Evolutionary conservation across 2,329 filamentous ascomycete species (phyloP).

Genomic region (Colletotrichum horii): DNA sequence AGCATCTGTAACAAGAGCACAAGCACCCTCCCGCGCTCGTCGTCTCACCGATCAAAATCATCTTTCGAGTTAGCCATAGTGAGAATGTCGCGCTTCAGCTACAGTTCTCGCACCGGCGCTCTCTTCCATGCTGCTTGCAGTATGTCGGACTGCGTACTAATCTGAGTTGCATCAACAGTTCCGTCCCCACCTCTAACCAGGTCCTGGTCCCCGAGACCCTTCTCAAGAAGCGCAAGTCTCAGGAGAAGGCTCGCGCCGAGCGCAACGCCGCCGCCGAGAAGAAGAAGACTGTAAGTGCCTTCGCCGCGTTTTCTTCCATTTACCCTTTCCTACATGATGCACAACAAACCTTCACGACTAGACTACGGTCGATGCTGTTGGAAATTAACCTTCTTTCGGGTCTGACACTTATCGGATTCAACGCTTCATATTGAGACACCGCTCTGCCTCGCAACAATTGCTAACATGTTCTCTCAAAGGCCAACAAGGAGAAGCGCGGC

Average conservation of each 20-base stretch:
- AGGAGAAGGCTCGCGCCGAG: slow-evolving; percentile 98
- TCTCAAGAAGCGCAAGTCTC: slow-evolving; percentile 99
- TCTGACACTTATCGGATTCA: slow-evolving; percentile 68
- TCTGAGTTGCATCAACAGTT: slow-evolving; percentile 72
- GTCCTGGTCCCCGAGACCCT: slow-evolving; percentile 99
- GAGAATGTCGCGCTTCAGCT: slow-evolving; percentile 92
- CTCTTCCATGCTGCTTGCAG: slow-evolving; percentile 61
- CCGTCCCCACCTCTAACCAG: slow-evolving; percentile 92
- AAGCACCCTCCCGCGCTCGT: neutral
- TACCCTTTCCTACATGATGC: slow-evolving; percentile 71
- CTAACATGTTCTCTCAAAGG: slow-evolving; percentile 54
- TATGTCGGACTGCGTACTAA: slow-evolving; percentile 80
- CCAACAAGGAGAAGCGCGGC: slow-evolving; percentile 97
- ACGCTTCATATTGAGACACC: slow-evolving; percentile 20
- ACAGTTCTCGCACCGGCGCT: slow-evolving; percentile 93
- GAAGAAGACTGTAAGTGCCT: slow-evolving; percentile 85
- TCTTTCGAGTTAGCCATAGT: slow-evolving; percentile 83
- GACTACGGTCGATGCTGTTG: slow-evolving; percentile 97
- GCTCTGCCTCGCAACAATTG: neutral
- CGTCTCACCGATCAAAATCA: slow-evolving; percentile 80
- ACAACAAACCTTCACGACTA: slow-evolving; percentile 89
- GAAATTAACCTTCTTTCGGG: slow-evolving; percentile 98
- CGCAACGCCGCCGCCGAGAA: slow-evolving; percentile 79
- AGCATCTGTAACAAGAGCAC: slow-evolving; percentile 6
- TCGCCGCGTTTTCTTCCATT: neutral